A percentile compares a stretch with the other conserved stretches of the same genome.
Evolutionary conservation across 371 early-diverging fungal genomes (phyloP).

Genomic region (Apophysomyces trapeziformis): DNA sequence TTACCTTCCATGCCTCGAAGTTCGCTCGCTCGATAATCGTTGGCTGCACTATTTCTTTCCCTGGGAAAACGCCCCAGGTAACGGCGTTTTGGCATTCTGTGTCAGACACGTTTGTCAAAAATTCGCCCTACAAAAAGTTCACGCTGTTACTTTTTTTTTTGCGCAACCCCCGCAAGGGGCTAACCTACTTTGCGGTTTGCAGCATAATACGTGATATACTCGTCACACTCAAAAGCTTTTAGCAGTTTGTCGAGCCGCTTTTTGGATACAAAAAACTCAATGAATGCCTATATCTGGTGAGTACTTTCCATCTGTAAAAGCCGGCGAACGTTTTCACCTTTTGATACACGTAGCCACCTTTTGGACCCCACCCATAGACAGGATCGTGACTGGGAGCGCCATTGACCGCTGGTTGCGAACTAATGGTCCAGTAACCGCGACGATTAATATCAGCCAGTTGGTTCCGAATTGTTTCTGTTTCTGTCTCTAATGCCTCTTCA

Average conservation of each 20-base stretch:
- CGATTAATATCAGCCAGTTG: slow-evolving; percentile 69
- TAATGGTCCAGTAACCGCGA: slow-evolving; percentile 86
- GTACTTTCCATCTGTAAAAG: too few species aligned
- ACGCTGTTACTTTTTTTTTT: slow-evolving; percentile 5
- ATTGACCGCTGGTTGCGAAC: slow-evolving; percentile 95
- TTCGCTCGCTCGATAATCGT: slow-evolving; percentile 89
- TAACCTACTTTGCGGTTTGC: slow-evolving; percentile 65
- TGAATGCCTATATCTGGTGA: slow-evolving; percentile 56
- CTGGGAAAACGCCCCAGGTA: slow-evolving; percentile 98
- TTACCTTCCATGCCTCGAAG: slow-evolving; percentile 91
- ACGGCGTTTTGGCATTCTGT: slow-evolving; percentile 75
- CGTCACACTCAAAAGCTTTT: slow-evolving; percentile 51
- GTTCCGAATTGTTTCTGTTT: slow-evolving; percentile 74
- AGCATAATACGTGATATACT: slow-evolving; percentile 87
- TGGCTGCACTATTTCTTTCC: slow-evolving; percentile 93
- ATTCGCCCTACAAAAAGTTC: slow-evolving; percentile 59
- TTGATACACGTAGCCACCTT: slow-evolving; percentile 92
- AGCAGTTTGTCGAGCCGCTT: slow-evolving; percentile 52
- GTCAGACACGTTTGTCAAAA: slow-evolving; percentile 67
- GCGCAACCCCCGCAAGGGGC: slow-evolving; percentile 6
- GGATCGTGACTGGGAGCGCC: slow-evolving; percentile 78
- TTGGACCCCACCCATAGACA: slow-evolving; percentile 94
- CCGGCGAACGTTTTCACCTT: slow-evolving; percentile 54
- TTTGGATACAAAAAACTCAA: slow-evolving; percentile 77
- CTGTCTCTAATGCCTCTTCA: slow-evolving; percentile 77